Evolutionary conservation across 164 flowering plant genomes (phyloP).

Genomic region (Magnolia sinica): DNA sequence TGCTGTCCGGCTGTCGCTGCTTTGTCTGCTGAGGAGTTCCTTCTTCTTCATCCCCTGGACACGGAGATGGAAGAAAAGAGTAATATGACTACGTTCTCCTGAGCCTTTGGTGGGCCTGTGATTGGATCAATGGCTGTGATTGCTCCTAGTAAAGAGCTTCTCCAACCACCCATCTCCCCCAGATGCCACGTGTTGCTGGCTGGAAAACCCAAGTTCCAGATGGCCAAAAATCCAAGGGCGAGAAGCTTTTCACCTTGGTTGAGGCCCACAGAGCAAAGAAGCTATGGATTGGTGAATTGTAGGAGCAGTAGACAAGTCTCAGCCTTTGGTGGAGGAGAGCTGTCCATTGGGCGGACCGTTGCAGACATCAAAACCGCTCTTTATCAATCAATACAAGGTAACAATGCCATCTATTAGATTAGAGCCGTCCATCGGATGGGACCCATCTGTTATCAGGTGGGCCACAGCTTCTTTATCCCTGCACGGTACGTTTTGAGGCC

Average conservation of each 20-base stretch:
- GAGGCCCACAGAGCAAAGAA: not conserved
- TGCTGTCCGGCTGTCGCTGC: not conserved
- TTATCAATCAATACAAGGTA: constrained; percentile 49
- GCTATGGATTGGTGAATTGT: not conserved
- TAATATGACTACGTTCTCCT: not conserved
- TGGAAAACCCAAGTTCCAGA: not conserved
- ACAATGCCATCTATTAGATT: not conserved
- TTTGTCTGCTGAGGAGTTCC: not conserved
- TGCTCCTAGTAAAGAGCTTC: not conserved
- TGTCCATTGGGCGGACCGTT: constrained; percentile 6
- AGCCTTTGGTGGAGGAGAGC: not conserved
- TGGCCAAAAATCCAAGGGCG: not conserved
- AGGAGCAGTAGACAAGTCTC: not conserved
- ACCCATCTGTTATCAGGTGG: not conserved
- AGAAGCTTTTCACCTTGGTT: not conserved
- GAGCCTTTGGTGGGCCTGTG: not conserved
- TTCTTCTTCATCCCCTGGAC: not conserved
- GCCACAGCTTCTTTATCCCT: not conserved
- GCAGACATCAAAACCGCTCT: constrained; percentile 49
- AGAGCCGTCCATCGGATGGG: not conserved
- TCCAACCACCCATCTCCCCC: not conserved
- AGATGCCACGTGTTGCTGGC: not conserved
- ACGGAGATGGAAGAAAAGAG: not conserved
- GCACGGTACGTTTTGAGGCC: no score
- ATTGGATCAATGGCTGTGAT: not conserved